phyloP scores from a whole-genome alignment of 371 early-diverging fungal genomes.

The Lichtheimia hyalospora region DNA sequence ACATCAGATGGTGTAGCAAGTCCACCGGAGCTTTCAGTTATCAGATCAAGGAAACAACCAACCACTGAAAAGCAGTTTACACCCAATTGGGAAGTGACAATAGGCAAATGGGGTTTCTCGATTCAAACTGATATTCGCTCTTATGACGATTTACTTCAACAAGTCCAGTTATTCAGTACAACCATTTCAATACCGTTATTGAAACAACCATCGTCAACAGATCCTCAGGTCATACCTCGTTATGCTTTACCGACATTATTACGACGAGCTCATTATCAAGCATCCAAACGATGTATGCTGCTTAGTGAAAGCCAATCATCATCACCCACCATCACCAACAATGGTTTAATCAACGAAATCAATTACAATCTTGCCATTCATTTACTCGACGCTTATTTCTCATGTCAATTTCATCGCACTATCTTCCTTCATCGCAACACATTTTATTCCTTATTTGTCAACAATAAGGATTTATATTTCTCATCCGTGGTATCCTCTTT shows the following conservation, averaged over 20 bases:
- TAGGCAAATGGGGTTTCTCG: slow-evolving; percentile 13
- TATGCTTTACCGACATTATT: slow-evolving; percentile 4
- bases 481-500: slow-evolving; percentile 37
- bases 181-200: background rate
- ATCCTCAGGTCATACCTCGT: slow-evolving; percentile 3
- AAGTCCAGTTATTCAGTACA: slow-evolving; percentile 4
- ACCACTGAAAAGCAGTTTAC: background rate
- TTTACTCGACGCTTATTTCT: slow-evolving; percentile 30
- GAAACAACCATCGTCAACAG: slow-evolving; percentile 3
- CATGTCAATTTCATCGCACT: slow-evolving; percentile 29
- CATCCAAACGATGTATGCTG: slow-evolving; percentile 14
- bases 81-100: slow-evolving; percentile 14
- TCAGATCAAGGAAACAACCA: background rate
- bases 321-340: background rate
- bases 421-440: slow-evolving; percentile 32
- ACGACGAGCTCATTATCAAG: slow-evolving; percentile 17
- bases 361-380: background rate
- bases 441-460: slow-evolving; percentile 33
- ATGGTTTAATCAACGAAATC: no score
- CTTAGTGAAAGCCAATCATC: slow-evolving; percentile 4
- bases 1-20: background rate
- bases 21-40: slow-evolving; percentile 1
- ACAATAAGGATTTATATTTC: slow-evolving; percentile 19
- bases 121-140: slow-evolving; percentile 25
- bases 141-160: slow-evolving; percentile 17